Evolutionary conservation across 2,329 filamentous ascomycete genomes (phyloP), one percentile per base, ranked within the genome.

Genomic region (Whalleya microplaca): DNA sequence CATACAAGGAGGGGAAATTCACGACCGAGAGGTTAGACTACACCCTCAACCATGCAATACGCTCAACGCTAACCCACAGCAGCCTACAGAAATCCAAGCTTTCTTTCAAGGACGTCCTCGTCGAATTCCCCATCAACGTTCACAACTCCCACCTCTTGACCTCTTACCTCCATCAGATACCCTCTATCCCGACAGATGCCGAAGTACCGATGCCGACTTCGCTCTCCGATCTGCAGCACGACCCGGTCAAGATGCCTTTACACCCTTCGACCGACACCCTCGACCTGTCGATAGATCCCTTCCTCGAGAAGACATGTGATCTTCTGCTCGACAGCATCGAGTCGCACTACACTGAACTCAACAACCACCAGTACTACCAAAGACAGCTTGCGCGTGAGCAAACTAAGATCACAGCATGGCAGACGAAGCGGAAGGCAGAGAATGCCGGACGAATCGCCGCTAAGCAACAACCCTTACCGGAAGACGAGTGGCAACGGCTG

Each of bases 61-160:
- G 21, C 12, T 19, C 32, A 16, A 50, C 51, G 53, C 69, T 75
- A 62, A 67, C 4, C 4, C 40, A 45, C 66, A 21, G n/a, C 18
- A 97, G 93, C 74, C 85, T 99, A 65, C 91, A 96, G 81, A 97
- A 97, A 79, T 92, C 91, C 63, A 95, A 93, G 74, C 83, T 99
- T 66, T 87, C 91, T 64, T 96, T 95, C 83, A 91, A 92, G 77
- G 94, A 98, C 71, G 95, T 98, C 73, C 81, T 99, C 64, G 81
- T 92, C 67, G 95, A 99, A 80, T 82, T 96, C 53, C 94, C 95
- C 50, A 84, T 99, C 67, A 84, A 84, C 61, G 85, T 99, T 69
- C 93, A 96, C 84, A 98, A 98, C 86, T 96, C 94, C 41, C 94
- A 98, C 78, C 90, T 98, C 73, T 87, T 98, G 71, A 98, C 92